These are phyloP conservation scores for Cercospora sp. DNA, from an alignment of 2,329 filamentous ascomycete genomes.

Conservation along the genomic window DNA sequence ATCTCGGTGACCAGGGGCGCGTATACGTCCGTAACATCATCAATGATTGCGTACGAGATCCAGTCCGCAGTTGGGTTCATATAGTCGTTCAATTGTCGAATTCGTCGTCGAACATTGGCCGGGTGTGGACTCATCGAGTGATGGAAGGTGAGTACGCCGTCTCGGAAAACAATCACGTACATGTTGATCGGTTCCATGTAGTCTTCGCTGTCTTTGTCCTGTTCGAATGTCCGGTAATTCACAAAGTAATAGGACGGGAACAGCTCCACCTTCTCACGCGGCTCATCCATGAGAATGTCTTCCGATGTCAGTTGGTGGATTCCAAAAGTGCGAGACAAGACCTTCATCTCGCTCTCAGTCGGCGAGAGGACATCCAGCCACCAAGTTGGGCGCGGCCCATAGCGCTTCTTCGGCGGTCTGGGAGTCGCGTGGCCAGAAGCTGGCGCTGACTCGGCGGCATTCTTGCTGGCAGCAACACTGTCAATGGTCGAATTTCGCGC, in stretches of 20 bases:
- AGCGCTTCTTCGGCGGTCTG: conserved; percentile 43
- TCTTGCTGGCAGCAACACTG: conserved; percentile 13
- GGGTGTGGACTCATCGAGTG: conserved; percentile 95
- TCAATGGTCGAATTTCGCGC: conserved; percentile 13
- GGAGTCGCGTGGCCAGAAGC: conserved; percentile 28
- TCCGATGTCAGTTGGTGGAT: conserved; percentile 95
- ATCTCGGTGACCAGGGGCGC: conserved; percentile 88
- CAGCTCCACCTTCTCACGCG: conserved; percentile 94
- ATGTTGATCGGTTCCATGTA: conserved; percentile 96
- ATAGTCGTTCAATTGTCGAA: conserved; percentile 92
- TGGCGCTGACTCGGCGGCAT: conserved; percentile 21
- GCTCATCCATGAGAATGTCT: conserved; percentile 96
- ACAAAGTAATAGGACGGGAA: conserved; percentile 99
- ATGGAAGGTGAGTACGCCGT: conserved; percentile 94
- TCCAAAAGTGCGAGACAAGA: conserved; percentile 86
- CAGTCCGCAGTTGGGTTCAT: conserved; percentile 90
- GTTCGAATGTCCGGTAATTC: conserved; percentile 96
- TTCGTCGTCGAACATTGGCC: conserved; percentile 89
- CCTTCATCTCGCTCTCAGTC: conserved; percentile 93
- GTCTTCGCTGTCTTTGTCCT: conserved; percentile 83
- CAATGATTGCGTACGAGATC: conserved; percentile 97
- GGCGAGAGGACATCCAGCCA: conserved; percentile 93
- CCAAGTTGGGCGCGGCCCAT: conserved; percentile 85
- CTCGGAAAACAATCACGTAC: conserved; percentile 94
- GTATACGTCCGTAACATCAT: conserved; percentile 97